phyloP scores from a whole-genome alignment of 305 asterid species.

The Solanum hybrid region DNA sequence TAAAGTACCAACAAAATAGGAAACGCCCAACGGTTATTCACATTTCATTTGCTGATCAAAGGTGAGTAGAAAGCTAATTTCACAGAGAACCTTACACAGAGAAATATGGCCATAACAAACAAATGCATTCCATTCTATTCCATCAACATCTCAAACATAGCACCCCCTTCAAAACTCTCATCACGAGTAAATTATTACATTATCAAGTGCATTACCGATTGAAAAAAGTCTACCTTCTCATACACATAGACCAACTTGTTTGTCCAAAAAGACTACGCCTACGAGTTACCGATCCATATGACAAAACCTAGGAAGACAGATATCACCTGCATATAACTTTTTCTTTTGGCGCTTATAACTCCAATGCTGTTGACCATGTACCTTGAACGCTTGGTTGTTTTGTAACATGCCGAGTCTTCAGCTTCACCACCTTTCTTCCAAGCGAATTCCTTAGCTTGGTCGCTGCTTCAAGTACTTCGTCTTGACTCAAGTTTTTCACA shows the following conservation, averaged over 20 bases:
- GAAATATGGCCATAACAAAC: background rate
- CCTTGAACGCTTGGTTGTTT: conserved; percentile 83
- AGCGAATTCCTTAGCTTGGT: conserved; percentile 66
- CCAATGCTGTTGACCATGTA: conserved; percentile 67
- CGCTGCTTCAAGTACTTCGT: conserved; percentile 52
- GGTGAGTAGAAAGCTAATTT: background rate
- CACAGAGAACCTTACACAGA: too few relatives aligned
- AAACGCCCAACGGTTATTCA: too few relatives aligned
- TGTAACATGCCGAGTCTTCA: conserved; percentile 65
- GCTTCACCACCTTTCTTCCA: conserved; percentile 80
- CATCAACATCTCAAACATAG: background rate
- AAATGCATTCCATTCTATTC: background rate
- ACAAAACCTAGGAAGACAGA: background rate
- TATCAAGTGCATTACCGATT: background rate
- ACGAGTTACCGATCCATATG: background rate
- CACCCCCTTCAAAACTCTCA: background rate
- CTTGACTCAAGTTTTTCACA: conserved; percentile 53
- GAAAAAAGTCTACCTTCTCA: background rate
- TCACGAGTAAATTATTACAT: background rate
- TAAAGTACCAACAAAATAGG: too few relatives aligned
- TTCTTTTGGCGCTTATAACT: conserved; percentile 21
- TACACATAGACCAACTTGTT: background rate
- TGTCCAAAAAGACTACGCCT: background rate
- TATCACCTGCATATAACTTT: background rate
- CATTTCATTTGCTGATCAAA: background rate